phyloP scores from a whole-genome alignment of 371 early-diverging fungal species.

The Rhizopus stolonifer region DNA sequence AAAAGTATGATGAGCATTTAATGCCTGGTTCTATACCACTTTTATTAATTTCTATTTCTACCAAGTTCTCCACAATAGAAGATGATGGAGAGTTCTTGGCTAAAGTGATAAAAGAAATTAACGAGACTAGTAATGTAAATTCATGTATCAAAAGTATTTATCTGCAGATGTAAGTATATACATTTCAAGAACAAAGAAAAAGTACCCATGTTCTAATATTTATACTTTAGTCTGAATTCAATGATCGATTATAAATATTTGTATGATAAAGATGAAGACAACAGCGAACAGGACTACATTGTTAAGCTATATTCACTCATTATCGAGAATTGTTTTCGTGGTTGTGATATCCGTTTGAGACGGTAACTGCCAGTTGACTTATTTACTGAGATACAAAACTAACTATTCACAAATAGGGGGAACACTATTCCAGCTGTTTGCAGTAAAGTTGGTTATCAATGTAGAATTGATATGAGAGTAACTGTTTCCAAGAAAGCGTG shows the following conservation, averaged over 20 bases:
- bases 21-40: conserved; percentile 6
- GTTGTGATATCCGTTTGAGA: conserved; percentile 1
- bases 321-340: conserved; percentile 8
- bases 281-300: conserved; percentile 11
- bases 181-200: conserved; percentile 1
- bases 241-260: not conserved
- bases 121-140: conserved; percentile 1
- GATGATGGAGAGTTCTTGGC: conserved; percentile 4
- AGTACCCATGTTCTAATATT: conserved; percentile 1
- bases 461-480: conserved; percentile 18
- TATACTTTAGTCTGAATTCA: conserved; percentile 7
- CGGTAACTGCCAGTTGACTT: conserved; percentile 9
- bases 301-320: conserved; percentile 2
- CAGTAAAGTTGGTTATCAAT: conserved; percentile 10
- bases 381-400: conserved; percentile 5
- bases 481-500: not conserved
- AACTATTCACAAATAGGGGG: conserved; percentile 4
- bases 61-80: conserved; percentile 4
- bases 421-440: conserved; percentile 12
- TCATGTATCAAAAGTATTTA: conserved; percentile 1
- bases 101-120: conserved; percentile 4
- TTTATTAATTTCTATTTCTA: conserved; percentile 5
- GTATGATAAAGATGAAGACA: conserved; percentile 7
- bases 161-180: not conserved
- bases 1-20: conserved; percentile 4